Evolutionary conservation across 2,329 filamentous ascomycete species (phyloP), one percentile per base, ranked within the genome.

Genomic region (Colletotrichum sp.): DNA sequence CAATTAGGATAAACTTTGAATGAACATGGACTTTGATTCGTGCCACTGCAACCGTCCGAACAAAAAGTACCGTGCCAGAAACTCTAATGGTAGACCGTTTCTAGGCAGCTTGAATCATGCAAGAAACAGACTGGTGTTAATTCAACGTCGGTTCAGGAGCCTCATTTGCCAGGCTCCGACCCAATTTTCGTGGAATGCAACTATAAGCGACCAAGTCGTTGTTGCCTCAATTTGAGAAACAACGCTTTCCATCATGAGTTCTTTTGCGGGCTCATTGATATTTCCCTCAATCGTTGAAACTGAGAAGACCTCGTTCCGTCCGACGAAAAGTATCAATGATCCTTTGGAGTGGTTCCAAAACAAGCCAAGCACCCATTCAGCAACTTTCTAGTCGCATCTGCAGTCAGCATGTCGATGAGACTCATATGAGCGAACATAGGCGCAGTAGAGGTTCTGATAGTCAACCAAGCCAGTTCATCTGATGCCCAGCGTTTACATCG

Each of bases 381-480:
- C 36, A 43, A 43, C 16, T 5, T 43, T 18, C 4, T 0, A 16
- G 36, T 43, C 16, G 36, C 16, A 43, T 43, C 16, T 43, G 36
- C 8, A 43, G 36, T 2, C 16, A 18, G 36, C 16, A 43, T 18
- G 0, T 36, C 7, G 14, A 18, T 18, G 7, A 38, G 4, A 38
- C 0, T 43, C 36, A 43, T 18, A 5, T 38, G 14, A 0, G 36
- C 5, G 36, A 43, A 18, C 0, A 43, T 9, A 16, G 36, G 16
- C 36, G 8, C 4, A 43, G 1, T 3, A 0, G 8, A 1, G 2
- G 16, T 43, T 18, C 16, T 38, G n/a, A n/a, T n/a, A n/a, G 0
- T 43, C 16, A 5, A 5, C 36, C 36, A 18, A 43, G 0, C 5
- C 16, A 10, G 16, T 43, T 43, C 16, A 43, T 43, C 36, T 43